Evolutionary conservation across 768 basidiomycete species (phyloP).

Genomic region (Pulveroboletus sp.): DNA sequence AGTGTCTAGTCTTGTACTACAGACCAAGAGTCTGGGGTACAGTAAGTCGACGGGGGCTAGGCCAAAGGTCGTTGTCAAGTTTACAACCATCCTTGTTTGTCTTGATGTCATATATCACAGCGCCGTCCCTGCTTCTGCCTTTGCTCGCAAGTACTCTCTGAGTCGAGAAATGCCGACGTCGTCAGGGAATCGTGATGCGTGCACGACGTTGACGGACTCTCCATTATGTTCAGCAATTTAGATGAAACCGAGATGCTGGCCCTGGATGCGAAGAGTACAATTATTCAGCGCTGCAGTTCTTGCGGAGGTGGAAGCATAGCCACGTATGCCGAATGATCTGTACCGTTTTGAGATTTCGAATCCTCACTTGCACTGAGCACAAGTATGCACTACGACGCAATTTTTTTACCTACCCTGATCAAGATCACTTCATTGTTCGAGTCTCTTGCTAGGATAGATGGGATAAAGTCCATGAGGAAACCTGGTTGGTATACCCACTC

Average conservation of each 20-base stretch:
- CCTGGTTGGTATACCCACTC: conserved; percentile 10
- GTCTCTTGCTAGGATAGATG: conserved; percentile 17
- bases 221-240: conserved; percentile 11
- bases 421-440: conserved; percentile 13
- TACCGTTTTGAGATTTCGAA: neutral
- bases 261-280: conserved; percentile 16
- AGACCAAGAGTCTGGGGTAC: conserved; percentile 16
- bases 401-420: conserved; percentile 16
- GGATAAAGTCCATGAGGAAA: conserved; percentile 23
- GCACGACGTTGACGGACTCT: conserved; percentile 2
- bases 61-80: conserved; percentile 24
- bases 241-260: conserved; percentile 9
- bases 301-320: conserved; percentile 12
- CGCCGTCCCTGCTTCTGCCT: conserved; percentile 8
- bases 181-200: conserved; percentile 3
- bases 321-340: conserved; percentile 21
- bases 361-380: neutral
- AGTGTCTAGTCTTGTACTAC: neutral
- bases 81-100: conserved; percentile 15
- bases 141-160: conserved; percentile 12
- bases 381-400: conserved; percentile 15
- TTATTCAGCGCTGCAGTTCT: conserved; percentile 10
- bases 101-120: conserved; percentile 6
- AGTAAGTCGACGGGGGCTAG: conserved; percentile 25
- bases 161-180: conserved; percentile 6